Evolutionary conservation across 1,139 yeast species (phyloP).

Genomic region (Saccharomyces hybrid): DNA sequence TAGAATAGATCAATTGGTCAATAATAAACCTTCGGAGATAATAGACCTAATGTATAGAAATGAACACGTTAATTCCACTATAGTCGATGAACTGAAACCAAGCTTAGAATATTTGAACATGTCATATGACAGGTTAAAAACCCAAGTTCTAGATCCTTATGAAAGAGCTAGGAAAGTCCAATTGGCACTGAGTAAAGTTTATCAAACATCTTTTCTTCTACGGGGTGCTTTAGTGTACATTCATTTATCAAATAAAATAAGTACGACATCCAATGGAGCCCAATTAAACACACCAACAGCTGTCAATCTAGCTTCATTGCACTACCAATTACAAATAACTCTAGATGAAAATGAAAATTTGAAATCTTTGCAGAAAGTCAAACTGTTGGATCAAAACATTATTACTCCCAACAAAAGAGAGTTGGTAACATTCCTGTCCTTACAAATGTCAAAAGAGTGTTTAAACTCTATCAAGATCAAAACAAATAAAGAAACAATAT

Average conservation of each 20-base stretch:
- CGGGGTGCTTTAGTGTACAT: conserved; percentile 66
- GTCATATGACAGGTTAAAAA: conserved; percentile 58
- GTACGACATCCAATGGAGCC: conserved; percentile 26
- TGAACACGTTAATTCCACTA: conserved; percentile 37
- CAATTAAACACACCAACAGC: conserved; percentile 9
- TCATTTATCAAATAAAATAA: conserved; percentile 56
- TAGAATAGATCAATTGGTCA: conserved; percentile 45
- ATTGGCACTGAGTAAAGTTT: conserved; percentile 58
- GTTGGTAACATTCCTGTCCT: conserved; percentile 26
- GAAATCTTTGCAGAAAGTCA: conserved; percentile 39
- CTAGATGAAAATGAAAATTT: conserved; percentile 37
- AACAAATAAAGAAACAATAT: conserved; percentile 20
- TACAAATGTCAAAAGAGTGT: conserved; percentile 16
- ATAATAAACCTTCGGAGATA: conserved; percentile 48
- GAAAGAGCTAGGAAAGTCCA: conserved; percentile 53
- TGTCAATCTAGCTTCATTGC: conserved; percentile 24
- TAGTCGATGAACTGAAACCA: conserved; percentile 41
- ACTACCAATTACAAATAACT: conserved; percentile 36
- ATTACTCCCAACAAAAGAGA: conserved; percentile 29
- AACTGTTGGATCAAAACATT: conserved; percentile 38
- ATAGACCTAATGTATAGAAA: conserved; percentile 49
- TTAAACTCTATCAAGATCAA: conserved; percentile 10
- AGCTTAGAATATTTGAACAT: conserved; percentile 50
- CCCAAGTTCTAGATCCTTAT: conserved; percentile 64
- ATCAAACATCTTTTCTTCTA: conserved; percentile 58